Base-by-base conservation (phyloP, 805 yeast species). In the Metschnikowia arizonensis region DNA sequence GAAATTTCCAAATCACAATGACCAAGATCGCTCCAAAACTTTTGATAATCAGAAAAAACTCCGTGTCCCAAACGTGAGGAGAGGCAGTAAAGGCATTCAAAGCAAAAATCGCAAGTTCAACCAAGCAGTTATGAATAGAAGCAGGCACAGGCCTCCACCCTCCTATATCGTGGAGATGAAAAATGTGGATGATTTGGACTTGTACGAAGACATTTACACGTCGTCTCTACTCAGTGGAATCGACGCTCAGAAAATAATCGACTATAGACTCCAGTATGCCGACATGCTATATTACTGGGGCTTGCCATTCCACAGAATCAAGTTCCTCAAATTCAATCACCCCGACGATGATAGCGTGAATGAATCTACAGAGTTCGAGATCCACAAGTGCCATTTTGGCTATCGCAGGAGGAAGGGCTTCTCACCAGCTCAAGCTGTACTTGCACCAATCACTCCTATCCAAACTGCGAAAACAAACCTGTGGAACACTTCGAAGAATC, bases 201-300 rank as follows among this genome's bases (percentile, higher is more conserved):
- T 76, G 10, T 68, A 61, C 52, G 76, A 74, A 44, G 71, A 73
- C 46, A 59, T 70, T 0, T 71, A 69, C 47, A 59, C 73, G 2
- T 55, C 61, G 37, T 60, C 72, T 2, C 57, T 80, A 37, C 63
- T 79, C 40, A 69, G 68, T 33, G 58, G 70, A 2, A 62, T 68
- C 8, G 69, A 72, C 36, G 55, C 55, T 7, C 58, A 59, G 1
- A 69, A 68, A 39, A 62, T 77, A 36, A 61, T 58, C 33, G 40
- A 56, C 45, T 77, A 79, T 58, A 62, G 96, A 32, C 73, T 76
- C 17, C 83, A 82, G 53, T 90, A 91, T 61, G 89, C 97, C 0
- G 77, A 83, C 15, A 73, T 90, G 58, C 68, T 90, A 11, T 86
- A 78, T 56, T 63, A 76, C 28, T 91, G 97, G 97, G 95, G 93